Evolutionary conservation across 2,329 filamentous ascomycete genomes (phyloP).

Genomic region (Stagonosporopsis tanaceti): DNA sequence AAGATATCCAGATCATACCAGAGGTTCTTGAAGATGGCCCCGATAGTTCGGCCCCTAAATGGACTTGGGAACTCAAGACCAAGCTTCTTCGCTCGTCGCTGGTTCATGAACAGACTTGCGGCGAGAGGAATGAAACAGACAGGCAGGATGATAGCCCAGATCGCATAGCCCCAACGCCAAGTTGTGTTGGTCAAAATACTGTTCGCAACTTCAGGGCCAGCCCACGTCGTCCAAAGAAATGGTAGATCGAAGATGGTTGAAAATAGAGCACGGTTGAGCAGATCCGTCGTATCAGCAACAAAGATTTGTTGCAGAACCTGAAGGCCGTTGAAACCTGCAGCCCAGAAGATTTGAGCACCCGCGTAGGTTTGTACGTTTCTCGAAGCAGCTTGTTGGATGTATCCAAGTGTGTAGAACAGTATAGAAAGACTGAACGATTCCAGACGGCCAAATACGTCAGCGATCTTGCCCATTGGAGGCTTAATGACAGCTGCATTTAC

Average conservation of each 20-base stretch:
- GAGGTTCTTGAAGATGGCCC: constrained; percentile 53
- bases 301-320: constrained; percentile 71
- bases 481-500: constrained; percentile 60
- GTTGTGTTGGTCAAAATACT: constrained; percentile 56
- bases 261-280: constrained; percentile 67
- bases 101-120: constrained; percentile 61
- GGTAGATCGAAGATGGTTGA: constrained; percentile 67
- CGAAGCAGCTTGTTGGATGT: constrained; percentile 65
- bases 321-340: constrained; percentile 66
- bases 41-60: constrained; percentile 45
- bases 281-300: constrained; percentile 66
- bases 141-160: constrained; percentile 69
- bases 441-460: constrained; percentile 68
- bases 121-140: constrained; percentile 64
- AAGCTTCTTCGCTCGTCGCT: constrained; percentile 60
- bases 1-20: constrained; percentile 65
- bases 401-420: constrained; percentile 63
- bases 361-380: constrained; percentile 61
- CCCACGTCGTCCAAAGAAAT: constrained; percentile 68
- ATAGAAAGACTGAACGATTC: constrained; percentile 66
- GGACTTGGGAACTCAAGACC: constrained; percentile 54
- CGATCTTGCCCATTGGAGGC: constrained; percentile 67
- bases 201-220: constrained; percentile 62
- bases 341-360: constrained; percentile 68
- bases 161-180: constrained; percentile 71